A percentile compares a stretch with the other conserved stretches of the same genome.
phyloP scores from a whole-genome alignment of 2,329 filamentous ascomycete species.

The Bipolaris oryzae region DNA sequence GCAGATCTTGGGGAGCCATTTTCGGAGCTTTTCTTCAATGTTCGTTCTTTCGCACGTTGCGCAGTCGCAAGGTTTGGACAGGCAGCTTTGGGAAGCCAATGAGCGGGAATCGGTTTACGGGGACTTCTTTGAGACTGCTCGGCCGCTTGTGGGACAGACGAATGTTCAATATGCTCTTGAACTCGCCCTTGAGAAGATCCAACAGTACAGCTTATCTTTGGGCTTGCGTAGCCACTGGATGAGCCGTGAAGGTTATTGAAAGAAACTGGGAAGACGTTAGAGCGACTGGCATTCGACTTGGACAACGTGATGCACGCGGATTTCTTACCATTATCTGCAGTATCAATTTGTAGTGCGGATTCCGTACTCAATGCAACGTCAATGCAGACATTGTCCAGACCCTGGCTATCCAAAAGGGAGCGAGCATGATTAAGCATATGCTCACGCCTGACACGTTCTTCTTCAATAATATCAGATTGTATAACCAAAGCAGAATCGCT shows the following conservation, averaged over 20 bases:
- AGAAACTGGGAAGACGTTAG: constrained; percentile 23
- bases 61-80: constrained; percentile 31
- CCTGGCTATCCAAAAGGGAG: constrained; percentile 21
- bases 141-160: not conserved
- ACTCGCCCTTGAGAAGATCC: constrained; percentile 13
- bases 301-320: constrained; percentile 29
- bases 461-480: constrained; percentile 26
- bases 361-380: constrained; percentile 28
- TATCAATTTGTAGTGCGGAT: constrained; percentile 29
- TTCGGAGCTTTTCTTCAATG: constrained; percentile 21
- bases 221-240: constrained; percentile 6
- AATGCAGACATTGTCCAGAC: constrained; percentile 29
- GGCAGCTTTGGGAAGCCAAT: constrained; percentile 26
- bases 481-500: constrained; percentile 25
- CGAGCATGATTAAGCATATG: constrained; percentile 6
- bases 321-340: constrained; percentile 38
- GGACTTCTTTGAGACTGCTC: constrained; percentile 18
- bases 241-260: constrained; percentile 3
- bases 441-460: not conserved
- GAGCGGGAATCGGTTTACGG: constrained; percentile 37
- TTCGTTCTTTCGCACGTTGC: constrained; percentile 31
- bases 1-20: constrained; percentile 19
- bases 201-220: constrained; percentile 6
- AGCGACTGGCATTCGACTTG: constrained; percentile 22
- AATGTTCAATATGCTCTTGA: constrained; percentile 3